Base-by-base conservation (phyloP, 1,139 yeast species). In the Kurtzmaniella quercitrusa region DNA sequence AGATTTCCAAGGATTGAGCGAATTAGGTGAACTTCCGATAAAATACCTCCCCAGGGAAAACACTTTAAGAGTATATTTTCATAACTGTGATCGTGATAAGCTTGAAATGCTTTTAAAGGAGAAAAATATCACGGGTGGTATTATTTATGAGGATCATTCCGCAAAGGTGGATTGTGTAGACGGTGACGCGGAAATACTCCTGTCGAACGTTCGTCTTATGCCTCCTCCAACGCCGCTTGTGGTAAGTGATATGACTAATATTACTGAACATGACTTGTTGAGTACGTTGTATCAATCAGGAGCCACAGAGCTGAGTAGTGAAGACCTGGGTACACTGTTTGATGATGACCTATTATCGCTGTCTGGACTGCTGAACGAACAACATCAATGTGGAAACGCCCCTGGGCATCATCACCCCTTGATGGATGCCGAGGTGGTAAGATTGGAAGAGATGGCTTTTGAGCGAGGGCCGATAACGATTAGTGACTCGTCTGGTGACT, bases 71-170 rank as follows among this genome's bases (percentile, higher is more conserved):
- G 73, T 80, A 38, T 78, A 74, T 54, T 80, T 80, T 54, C 81
- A 84, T 21, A 80, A 80, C 55, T 71, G 80, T 50, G 83, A 80
- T 47, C 61, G 65, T 14, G 57, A 53, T 15, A 79, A 74, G 53
- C 66, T 80, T 56, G 83, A 79, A 53, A 47, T 48, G 16, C 59
- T 80, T 42, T 60, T 81, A 47, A 54, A 66, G 39, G 86, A 80
- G 36, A 63, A 74, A 45, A 75, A 72, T 33, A 71, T 81, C 11
- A 55, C 67, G 6, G 71, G 74, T 22, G 86, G 85, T 1, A 59
- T 71, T 22, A 75, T 78, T 11, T 60, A 64, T 47, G 67, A 66
- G 45, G 70, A 63, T 41, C 32, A 32, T 15, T 30, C 33, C 7
- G 33, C 30, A 18, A 15, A 14, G 8, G 22, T 2, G 2, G 20